Conservation (phyloP, 2,329 filamentous ascomycete genomes). For the Thyridium curvatum region DNA sequence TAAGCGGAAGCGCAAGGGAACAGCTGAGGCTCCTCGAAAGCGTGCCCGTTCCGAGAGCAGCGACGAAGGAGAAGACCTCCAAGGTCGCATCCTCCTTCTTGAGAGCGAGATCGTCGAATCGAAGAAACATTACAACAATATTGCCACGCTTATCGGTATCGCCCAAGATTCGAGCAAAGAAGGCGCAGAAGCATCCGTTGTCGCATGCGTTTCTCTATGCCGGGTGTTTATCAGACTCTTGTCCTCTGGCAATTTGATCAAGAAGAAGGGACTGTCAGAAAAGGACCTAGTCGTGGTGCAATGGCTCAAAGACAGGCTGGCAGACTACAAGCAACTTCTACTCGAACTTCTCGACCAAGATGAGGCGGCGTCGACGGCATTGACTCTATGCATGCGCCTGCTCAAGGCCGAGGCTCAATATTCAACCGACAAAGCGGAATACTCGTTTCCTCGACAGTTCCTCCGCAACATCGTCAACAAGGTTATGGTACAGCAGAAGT, state of each 20-base stretch:
- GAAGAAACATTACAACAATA: slow-evolving; percentile 87
- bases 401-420: slow-evolving; percentile 72
- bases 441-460: slow-evolving; percentile 62
- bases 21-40: slow-evolving; percentile 41
- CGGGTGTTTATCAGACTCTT: slow-evolving; percentile 79
- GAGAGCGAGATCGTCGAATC: slow-evolving; percentile 81
- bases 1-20: slow-evolving; percentile 47
- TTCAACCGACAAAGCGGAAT: slow-evolving; percentile 53
- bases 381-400: slow-evolving; percentile 77
- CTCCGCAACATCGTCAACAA: slow-evolving; percentile 59
- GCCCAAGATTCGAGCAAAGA: slow-evolving; percentile 36
- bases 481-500: slow-evolving; percentile 48
- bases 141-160: slow-evolving; percentile 63
- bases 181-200: slow-evolving; percentile 49
- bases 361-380: slow-evolving; percentile 59
- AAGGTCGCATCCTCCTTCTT: slow-evolving; percentile 64
- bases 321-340: slow-evolving; percentile 62
- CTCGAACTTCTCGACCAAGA: slow-evolving; percentile 56
- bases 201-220: slow-evolving; percentile 76
- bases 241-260: slow-evolving; percentile 63
- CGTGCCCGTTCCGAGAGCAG: slow-evolving; percentile 41
- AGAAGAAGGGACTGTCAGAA: slow-evolving; percentile 59
- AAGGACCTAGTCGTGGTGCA: slow-evolving; percentile 68
- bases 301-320: slow-evolving; percentile 73
- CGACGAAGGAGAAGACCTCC: slow-evolving; percentile 43